Base-by-base conservation (phyloP, 2,329 filamentous ascomycete species). In the Chaetomium olivaceum region DNA sequence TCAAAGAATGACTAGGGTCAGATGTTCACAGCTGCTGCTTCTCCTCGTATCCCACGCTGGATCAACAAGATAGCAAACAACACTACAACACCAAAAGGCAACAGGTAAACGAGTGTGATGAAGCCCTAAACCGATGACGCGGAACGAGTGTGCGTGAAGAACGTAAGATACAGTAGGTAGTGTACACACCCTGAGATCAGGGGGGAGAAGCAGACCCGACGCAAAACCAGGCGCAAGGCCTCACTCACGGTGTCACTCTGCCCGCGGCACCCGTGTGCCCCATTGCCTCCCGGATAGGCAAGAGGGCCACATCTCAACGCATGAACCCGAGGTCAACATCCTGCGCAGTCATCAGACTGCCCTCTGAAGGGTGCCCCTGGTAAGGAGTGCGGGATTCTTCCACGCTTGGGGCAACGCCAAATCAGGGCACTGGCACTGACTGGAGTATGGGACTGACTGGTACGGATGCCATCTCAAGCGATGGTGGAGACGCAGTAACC, bases 1-100 rank as follows among this genome's bases (percentile, higher is more conserved):
- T 62, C 60, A 71, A 58, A 31, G 70, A 71, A 59, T 63, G 70
- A 71, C 70, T 69, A n/a, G 61, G 67, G 69, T 71, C 56, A 52
- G 69, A 69, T 63, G 25, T 16, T 43, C 46, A 65, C 31, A 23
- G 11, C 14, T 51, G 52, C 9, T 56, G 51, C 58, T 64, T 27
- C 51, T 63, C 36, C 57, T 61, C 56, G 50, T 31, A 29, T 65
- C n/a, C 43, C 29, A 31, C 27, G 23, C 39, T 61, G 33, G 55
- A 61, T 50, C 27, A 29, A 36, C 61, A 56, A 62, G 58, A 60
- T 43, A 36, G 12, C 48, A 51, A 43, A 25, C 48, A 51, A 43
- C 12, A 56, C 16, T 56, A 33, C 50, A 46, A 29, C 25, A 62
- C 54, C 12, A 48, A 55, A n/a, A 48, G 5, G 25, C 52, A 57